phyloP scores from a whole-genome alignment of 108 stramenopile species.

The Cyclotella choctawhatcheeana region DNA sequence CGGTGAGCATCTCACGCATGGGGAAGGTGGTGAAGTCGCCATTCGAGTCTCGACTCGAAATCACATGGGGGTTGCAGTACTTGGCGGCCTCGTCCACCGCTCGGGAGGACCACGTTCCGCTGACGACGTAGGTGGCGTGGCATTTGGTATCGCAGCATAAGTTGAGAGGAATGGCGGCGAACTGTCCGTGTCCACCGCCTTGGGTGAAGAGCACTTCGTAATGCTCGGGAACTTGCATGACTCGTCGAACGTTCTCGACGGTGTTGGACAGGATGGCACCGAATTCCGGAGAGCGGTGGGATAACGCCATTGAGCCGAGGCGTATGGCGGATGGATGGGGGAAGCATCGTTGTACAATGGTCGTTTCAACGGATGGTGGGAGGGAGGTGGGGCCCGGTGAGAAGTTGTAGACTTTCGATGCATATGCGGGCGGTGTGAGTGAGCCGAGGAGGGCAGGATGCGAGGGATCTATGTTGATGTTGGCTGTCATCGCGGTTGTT shows the following conservation, averaged over 20 bases:
- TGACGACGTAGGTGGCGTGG: conserved; percentile 48
- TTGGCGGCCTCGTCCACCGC: conserved; percentile 46
- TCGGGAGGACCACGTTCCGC: conserved; percentile 45
- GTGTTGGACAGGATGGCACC: conserved; percentile 30
- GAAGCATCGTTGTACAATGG: conserved; percentile 33
- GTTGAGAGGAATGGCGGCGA: conserved; percentile 52
- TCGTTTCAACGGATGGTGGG: conserved; percentile 39
- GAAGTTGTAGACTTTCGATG: conserved; percentile 37
- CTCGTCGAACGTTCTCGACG: conserved; percentile 11
- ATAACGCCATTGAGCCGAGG: conserved; percentile 39
- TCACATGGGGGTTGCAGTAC: conserved; percentile 30
- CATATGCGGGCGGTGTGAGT: conserved; percentile 40
- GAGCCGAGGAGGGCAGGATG: conserved; percentile 50
- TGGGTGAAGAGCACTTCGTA: conserved; percentile 53
- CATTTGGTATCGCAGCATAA: conserved; percentile 19
- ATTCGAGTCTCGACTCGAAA: conserved; percentile 6
- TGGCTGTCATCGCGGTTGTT: background rate
- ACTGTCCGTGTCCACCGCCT: conserved; percentile 58
- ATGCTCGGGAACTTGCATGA: conserved; percentile 41
- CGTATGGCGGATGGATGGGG: conserved; percentile 14
- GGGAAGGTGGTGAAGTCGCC: background rate
- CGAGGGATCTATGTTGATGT: background rate
- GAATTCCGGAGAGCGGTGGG: conserved; percentile 56
- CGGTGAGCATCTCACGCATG: conserved; percentile 10
- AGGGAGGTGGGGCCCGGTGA: conserved; percentile 50